Percentiles rank a stretch among this genome's conserved stretches.
Evolutionary conservation across 257 asterid species (phyloP).

Genomic region (Penstemon newberryi): DNA sequence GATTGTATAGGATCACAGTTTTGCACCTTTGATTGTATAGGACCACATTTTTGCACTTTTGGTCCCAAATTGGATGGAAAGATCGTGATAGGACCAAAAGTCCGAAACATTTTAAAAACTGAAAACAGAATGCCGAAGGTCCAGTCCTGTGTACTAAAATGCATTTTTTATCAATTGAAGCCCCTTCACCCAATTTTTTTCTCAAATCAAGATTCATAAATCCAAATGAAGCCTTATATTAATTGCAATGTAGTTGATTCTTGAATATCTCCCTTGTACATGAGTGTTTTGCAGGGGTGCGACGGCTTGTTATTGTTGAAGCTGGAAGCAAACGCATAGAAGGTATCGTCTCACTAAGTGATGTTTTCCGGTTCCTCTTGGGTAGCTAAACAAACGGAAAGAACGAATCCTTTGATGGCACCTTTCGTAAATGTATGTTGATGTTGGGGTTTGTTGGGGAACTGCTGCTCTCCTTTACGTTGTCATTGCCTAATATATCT

Average conservation of each 20-base stretch:
- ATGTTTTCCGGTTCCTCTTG: slow-evolving; percentile 75
- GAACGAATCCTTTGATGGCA: slow-evolving; percentile 12
- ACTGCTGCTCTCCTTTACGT: slow-evolving; percentile 26
- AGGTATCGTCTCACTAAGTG: slow-evolving; percentile 75
- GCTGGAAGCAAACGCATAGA: slow-evolving; percentile 96
- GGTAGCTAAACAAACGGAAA: slow-evolving; percentile 39
- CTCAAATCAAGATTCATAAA: too few species aligned
- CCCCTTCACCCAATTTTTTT: too few species aligned
- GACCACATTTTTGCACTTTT: too few species aligned
- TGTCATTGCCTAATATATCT: slow-evolving; percentile 29
- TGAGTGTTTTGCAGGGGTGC: slow-evolving; percentile 55
- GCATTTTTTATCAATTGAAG: too few species aligned
- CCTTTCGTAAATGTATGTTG: slow-evolving; percentile 39
- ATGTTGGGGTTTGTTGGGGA: slow-evolving; percentile 26
- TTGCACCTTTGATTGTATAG: too few species aligned
- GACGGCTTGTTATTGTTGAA: slow-evolving; percentile 81
- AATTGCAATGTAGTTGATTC: not conserved
- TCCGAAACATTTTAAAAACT: too few species aligned
- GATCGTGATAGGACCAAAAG: too few species aligned
- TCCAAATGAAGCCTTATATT: not conserved
- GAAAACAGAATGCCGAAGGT: too few species aligned
- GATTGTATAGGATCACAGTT: too few species aligned
- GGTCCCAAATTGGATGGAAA: too few species aligned
- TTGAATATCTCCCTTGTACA: not conserved
- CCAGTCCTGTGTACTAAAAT: too few species aligned